Conservation (phyloP, 129 eudicot genomes). For the Scalesia atractyloides region DNA sequence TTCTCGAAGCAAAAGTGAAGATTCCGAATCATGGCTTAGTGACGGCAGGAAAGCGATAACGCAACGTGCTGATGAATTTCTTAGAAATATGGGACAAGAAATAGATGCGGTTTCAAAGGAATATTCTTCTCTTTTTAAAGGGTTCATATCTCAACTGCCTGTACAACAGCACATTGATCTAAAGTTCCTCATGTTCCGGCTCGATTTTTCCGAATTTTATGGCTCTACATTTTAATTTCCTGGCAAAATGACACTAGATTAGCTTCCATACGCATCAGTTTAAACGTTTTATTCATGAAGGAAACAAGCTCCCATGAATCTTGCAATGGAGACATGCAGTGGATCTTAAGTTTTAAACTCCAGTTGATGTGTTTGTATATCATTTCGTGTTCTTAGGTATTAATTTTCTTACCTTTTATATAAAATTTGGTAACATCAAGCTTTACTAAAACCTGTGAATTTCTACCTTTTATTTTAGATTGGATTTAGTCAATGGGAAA, state of each 20-base stretch:
- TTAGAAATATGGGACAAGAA: constrained; percentile 70
- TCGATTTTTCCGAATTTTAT: constrained; percentile 91
- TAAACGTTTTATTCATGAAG: constrained; percentile 24
- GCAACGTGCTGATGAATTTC: constrained; percentile 81
- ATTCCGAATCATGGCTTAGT: constrained; percentile 74
- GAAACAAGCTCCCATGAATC: constrained; percentile 8
- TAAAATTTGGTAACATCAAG: too few species aligned
- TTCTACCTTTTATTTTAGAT: constrained; percentile 31
- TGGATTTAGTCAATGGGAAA: constrained; percentile 22
- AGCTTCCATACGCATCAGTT: constrained; percentile 28
- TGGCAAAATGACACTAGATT: constrained; percentile 30
- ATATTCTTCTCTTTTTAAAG: constrained; percentile 76
- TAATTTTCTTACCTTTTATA: constrained; percentile 3
- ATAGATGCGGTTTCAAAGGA: constrained; percentile 69
- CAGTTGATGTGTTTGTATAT: constrained; percentile 29
- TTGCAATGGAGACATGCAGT: constrained; percentile 20
- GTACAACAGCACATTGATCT: constrained; percentile 85
- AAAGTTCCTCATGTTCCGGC: constrained; percentile 90
- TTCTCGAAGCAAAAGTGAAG: constrained; percentile 54
- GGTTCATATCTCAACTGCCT: constrained; percentile 86
- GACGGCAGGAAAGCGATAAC: constrained; percentile 91
- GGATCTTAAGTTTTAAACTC: constrained; percentile 23
- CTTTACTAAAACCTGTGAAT: not conserved
- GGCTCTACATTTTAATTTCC: constrained; percentile 51
- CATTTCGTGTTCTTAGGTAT: constrained; percentile 45